These are phyloP conservation scores for Arctium lappa DNA, from an alignment of 129 eudicot species.

Conservation along the genomic window DNA sequence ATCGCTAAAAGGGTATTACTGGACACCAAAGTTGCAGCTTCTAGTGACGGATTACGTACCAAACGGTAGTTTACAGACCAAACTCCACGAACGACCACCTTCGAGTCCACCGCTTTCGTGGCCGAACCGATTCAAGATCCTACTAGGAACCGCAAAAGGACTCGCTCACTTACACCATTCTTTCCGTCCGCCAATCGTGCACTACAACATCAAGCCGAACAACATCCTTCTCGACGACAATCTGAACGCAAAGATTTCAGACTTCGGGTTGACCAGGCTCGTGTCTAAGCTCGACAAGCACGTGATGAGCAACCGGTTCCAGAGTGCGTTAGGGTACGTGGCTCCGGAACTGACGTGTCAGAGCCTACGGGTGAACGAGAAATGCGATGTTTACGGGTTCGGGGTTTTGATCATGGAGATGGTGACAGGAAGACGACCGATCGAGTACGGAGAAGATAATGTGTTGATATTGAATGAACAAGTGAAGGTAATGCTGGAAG, in stretches of 20 bases:
- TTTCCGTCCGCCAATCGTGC: slow-evolving; percentile 77
- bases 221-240: slow-evolving; percentile 78
- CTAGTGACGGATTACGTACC: slow-evolving; percentile 68
- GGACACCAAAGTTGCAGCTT: slow-evolving; percentile 89
- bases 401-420: slow-evolving; percentile 80
- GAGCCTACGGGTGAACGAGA: slow-evolving; percentile 86
- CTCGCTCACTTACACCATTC: slow-evolving; percentile 88
- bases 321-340: slow-evolving; percentile 80
- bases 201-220: slow-evolving; percentile 83
- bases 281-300: slow-evolving; percentile 67
- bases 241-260: slow-evolving; percentile 57
- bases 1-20: slow-evolving; percentile 77
- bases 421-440: slow-evolving; percentile 77
- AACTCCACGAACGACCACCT: slow-evolving; percentile 53
- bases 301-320: slow-evolving; percentile 58
- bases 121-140: slow-evolving; percentile 61
- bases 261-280: slow-evolving; percentile 70
- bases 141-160: slow-evolving; percentile 84
- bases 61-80: slow-evolving; percentile 69
- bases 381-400: slow-evolving; percentile 85
- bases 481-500: slow-evolving; percentile 71
- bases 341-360: slow-evolving; percentile 94
- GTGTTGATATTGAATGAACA: slow-evolving; percentile 75
- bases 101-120: slow-evolving; percentile 62
- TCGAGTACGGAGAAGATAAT: slow-evolving; percentile 90